phyloP scores from a whole-genome alignment of 495 filamentous ascomycete genomes.

The Neurospora sp. region DNA sequence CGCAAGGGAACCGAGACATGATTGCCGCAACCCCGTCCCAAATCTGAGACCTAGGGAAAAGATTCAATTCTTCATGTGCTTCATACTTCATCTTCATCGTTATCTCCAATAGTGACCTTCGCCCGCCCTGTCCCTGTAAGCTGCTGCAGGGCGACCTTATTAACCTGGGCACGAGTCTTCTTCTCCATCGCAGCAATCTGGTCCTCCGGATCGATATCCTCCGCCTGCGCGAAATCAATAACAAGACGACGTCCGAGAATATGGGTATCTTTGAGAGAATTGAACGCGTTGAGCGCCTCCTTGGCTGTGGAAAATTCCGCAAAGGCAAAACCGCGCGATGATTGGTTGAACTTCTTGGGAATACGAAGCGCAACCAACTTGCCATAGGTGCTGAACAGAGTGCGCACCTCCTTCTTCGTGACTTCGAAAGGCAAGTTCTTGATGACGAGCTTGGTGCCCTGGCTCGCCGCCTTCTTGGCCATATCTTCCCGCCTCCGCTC shows the following conservation, averaged over 20 bases:
- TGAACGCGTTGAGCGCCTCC: slow-evolving; percentile 89
- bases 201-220: slow-evolving; percentile 82
- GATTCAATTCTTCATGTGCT: slow-evolving; percentile 11
- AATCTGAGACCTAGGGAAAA: slow-evolving; percentile 9
- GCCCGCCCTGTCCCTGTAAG: slow-evolving; percentile 73
- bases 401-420: slow-evolving; percentile 79
- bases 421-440: slow-evolving; percentile 98
- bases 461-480: slow-evolving; percentile 60
- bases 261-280: slow-evolving; percentile 86
- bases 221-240: slow-evolving; percentile 77
- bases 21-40: background rate
- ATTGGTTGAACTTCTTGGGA: slow-evolving; percentile 84
- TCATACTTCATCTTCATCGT: slow-evolving; percentile 49
- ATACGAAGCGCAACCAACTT: slow-evolving; percentile 85
- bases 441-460: slow-evolving; percentile 86
- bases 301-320: slow-evolving; percentile 87
- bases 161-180: slow-evolving; percentile 79
- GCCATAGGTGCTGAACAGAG: slow-evolving; percentile 79
- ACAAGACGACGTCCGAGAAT: slow-evolving; percentile 79
- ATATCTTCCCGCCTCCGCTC: slow-evolving; percentile 70
- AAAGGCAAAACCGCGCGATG: slow-evolving; percentile 89
- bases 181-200: slow-evolving; percentile 93
- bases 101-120: slow-evolving; percentile 74
- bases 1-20: slow-evolving; percentile 17
- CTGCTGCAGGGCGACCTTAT: slow-evolving; percentile 79